Evolutionary conservation across 1,284 basidiomycete genomes (phyloP), one percentile per base, ranked within the genome.

Genomic region (Apiotrichum laibachii): DNA sequence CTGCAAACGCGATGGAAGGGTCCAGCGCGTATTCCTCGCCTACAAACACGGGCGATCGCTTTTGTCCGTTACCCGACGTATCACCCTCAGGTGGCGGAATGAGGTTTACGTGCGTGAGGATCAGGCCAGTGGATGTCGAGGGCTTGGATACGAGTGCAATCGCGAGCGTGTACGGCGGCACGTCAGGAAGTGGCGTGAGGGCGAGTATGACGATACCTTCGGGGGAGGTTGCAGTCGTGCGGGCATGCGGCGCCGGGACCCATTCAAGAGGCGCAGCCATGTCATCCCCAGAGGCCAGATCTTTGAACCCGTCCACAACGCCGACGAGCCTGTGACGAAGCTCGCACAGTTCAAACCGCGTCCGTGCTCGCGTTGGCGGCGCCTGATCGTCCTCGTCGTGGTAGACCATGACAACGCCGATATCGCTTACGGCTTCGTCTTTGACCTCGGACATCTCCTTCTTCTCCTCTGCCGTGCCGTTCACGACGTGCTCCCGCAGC

Each of bases 51-150:
- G 37, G 37, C 59, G 59, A 63, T 12, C 62, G 59, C 16, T 45
- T 37, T 15, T 46, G 2, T 42, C 57, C 61, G 0, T 21, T n/a
- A 21, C 53, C 58, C 22, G 37, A 26, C 5, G 45, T 50, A 46
- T 63, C 50, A 31, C 26, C 33, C 43, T 58, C 62, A 1, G 47
- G 1, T 4, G 31, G 51, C 2, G 59, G 59, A 0, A 51, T 48
- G 37, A 66, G 57, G 57, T 70, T 68, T 45, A 75, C 50, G 57
- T 69, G 59, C 26, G 60, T 50, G 44, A 68, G 50, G 21, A 55
- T 42, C 16, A 67, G 31, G 0, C 66, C 67, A 7, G 43, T 37
- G 9, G 62, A 53, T 1, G 60, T 56, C 21, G 61, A 60, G 12
- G 49, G 19, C 15, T 37, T 33, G 10, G 49, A 19, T 1, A 75